Evolutionary conservation across 345 rosid genomes (phyloP).

Genomic region (Iberis pinnata): DNA sequence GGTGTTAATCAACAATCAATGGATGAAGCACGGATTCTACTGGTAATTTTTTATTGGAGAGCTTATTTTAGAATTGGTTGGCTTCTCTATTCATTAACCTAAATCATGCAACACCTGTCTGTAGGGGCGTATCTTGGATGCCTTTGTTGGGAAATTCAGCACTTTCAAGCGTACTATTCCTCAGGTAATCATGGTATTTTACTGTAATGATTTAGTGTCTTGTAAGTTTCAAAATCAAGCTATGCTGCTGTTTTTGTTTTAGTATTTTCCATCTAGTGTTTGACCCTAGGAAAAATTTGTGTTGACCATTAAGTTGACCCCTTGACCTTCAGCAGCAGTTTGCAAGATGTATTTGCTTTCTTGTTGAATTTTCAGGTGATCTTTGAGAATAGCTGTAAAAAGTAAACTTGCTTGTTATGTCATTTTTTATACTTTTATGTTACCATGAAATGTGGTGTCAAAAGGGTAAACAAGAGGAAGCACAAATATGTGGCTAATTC

Average conservation of each 20-base stretch:
- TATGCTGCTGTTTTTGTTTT: slow-evolving; percentile 1
- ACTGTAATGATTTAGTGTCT: slow-evolving; percentile 4
- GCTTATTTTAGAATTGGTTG: slow-evolving; percentile 17
- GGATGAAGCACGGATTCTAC: slow-evolving; percentile 89
- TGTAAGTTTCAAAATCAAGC: slow-evolving; percentile 5
- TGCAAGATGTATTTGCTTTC: slow-evolving; percentile 12
- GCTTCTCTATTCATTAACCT: slow-evolving; percentile 7
- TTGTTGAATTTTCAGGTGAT: neutral
- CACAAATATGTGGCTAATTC: slow-evolving; percentile 1
- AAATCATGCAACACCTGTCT: slow-evolving; percentile 23
- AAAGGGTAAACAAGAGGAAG: neutral
- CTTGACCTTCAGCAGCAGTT: slow-evolving; percentile 3
- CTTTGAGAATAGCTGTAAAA: slow-evolving; percentile 3
- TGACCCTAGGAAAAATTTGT: slow-evolving; percentile 3
- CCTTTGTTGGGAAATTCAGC: slow-evolving; percentile 97
- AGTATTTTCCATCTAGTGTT: neutral
- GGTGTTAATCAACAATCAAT: slow-evolving; percentile 87
- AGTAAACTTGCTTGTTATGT: slow-evolving; percentile 8
- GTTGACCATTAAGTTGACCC: neutral
- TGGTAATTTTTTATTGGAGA: slow-evolving; percentile 46
- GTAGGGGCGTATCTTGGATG: slow-evolving; percentile 95
- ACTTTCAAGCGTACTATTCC: slow-evolving; percentile 97
- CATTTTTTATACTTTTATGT: slow-evolving; percentile 1
- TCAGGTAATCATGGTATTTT: slow-evolving; percentile 54
- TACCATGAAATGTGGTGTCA: neutral